phyloP scores from a whole-genome alignment of 768 basidiomycete species.

The Mycena galericulata region DNA sequence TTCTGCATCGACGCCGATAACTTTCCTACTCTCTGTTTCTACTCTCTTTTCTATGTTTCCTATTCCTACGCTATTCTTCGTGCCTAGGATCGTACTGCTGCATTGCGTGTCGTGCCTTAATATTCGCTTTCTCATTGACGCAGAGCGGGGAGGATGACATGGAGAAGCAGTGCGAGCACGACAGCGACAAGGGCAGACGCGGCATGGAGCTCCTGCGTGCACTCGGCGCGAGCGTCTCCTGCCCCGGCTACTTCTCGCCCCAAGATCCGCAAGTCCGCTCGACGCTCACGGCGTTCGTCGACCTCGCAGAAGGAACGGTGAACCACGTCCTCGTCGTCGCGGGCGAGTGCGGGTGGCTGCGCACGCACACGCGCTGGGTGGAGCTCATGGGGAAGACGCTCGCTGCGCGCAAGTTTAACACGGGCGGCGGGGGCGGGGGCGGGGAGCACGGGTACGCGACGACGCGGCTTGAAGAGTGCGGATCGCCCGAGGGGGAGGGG shows the following conservation, averaged over 20 bases:
- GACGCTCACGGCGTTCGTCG: constrained; percentile 77
- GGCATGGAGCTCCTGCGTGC: constrained; percentile 55
- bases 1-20: too few relatives aligned
- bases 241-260: constrained; percentile 36
- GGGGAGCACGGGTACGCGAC: neutral
- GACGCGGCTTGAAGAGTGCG: constrained; percentile 28
- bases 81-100: too few relatives aligned
- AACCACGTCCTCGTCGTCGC: constrained; percentile 69
- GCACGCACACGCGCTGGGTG: constrained; percentile 70
- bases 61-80: too few relatives aligned
- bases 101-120: too few relatives aligned
- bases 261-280: constrained; percentile 67
- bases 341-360: constrained; percentile 79
- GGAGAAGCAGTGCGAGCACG: constrained; percentile 70
- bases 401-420: constrained; percentile 64
- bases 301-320: constrained; percentile 78
- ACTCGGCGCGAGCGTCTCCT: constrained; percentile 44
- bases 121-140: too few relatives aligned
- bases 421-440: constrained; percentile 40
- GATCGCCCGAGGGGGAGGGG: constrained; percentile 5
- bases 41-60: too few relatives aligned
- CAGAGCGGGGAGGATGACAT: neutral
- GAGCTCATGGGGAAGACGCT: constrained; percentile 78
- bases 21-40: too few relatives aligned
- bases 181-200: neutral